Evolutionary conservation across 768 basidiomycete species (phyloP).

Genomic region (Mycena olivaceomarginata): DNA sequence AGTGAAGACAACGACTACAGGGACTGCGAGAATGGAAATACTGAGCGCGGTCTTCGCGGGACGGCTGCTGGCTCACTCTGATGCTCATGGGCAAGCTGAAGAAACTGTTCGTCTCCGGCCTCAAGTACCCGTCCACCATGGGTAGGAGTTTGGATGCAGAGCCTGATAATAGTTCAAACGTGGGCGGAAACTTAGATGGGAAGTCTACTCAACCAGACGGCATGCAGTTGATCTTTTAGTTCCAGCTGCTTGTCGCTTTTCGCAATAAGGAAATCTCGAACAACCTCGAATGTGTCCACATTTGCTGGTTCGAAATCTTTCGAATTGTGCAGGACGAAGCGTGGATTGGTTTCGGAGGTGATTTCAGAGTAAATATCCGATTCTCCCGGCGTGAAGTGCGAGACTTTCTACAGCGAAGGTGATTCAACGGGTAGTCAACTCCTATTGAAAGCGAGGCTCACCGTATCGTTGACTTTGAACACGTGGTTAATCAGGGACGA

Average conservation of each 20-base stretch:
- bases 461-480: slow-evolving; percentile 41
- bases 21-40: not conserved
- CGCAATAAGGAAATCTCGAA: slow-evolving; percentile 49
- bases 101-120: slow-evolving; percentile 6
- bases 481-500: slow-evolving; percentile 4
- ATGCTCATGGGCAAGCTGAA: not conserved
- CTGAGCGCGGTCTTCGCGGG: not conserved
- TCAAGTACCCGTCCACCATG: not conserved
- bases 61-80: not conserved
- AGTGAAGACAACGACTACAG: slow-evolving; percentile 9
- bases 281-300: slow-evolving; percentile 48
- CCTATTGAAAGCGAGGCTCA: slow-evolving; percentile 20
- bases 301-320: slow-evolving; percentile 53
- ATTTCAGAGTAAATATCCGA: too few relatives aligned
- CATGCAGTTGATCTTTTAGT: slow-evolving; percentile 54
- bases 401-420: slow-evolving; percentile 49
- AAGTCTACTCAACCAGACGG: slow-evolving; percentile 48
- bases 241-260: slow-evolving; percentile 37
- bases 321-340: slow-evolving; percentile 55
- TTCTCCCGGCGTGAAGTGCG: slow-evolving; percentile 44
- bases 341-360: too few relatives aligned
- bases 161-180: slow-evolving; percentile 18
- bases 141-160: not conserved
- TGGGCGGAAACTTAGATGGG: too few relatives aligned
- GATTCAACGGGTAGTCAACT: not conserved